Percentiles rank a stretch among this genome's conserved stretches.
phyloP scores from a whole-genome alignment of 2,329 filamentous ascomycete species.

The Aspergillus hiratsukae region DNA sequence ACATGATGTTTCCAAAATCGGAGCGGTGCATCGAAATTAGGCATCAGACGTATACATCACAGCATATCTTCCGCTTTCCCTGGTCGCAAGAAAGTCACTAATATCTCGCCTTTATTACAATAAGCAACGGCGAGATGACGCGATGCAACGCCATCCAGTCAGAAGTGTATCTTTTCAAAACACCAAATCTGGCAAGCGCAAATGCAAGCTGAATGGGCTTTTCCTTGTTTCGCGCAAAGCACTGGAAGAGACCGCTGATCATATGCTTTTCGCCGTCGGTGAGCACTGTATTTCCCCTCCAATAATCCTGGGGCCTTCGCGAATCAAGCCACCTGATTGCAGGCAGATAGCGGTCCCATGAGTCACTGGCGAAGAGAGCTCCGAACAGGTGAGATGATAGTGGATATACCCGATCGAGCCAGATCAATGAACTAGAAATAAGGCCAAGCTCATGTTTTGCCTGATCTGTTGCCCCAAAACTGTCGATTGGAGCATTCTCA shows the following conservation, averaged over 20 bases:
- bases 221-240: neutral
- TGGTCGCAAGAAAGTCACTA: neutral
- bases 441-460: neutral
- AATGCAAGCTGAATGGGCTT: neutral
- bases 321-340: neutral
- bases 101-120: neutral
- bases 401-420: neutral
- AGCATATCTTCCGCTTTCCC: no score
- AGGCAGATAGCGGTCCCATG: neutral
- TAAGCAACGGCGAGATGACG: neutral
- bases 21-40: no score
- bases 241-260: neutral
- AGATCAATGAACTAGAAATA: neutral
- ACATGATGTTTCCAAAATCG: no score
- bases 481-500: neutral
- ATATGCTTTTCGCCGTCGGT: neutral
- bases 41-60: no score
- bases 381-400: neutral
- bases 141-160: neutral
- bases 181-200: neutral
- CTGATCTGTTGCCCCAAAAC: fast-evolving
- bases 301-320: neutral
- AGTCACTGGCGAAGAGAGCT: neutral
- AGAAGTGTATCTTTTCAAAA: neutral
- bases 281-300: neutral